Evolutionary conservation across 2,329 filamentous ascomycete genomes (phyloP), one percentile per base, ranked within the genome.

Genomic region (Ilyonectria destructans): DNA sequence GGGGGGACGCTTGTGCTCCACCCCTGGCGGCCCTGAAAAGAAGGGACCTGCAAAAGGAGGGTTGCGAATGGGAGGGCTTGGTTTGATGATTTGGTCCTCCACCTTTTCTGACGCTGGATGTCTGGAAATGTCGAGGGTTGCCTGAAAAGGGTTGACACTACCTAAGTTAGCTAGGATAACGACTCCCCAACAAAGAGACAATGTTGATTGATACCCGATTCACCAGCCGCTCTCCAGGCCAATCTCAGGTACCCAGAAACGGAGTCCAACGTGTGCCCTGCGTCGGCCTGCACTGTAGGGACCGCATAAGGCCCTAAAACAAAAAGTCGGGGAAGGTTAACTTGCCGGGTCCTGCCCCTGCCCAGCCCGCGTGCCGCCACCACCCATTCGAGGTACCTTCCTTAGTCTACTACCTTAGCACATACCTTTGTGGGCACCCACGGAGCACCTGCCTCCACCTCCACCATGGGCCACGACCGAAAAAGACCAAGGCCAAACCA

Each of bases 271-370:
- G 51, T 54, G 51, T 54, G 51, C 51, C 51, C 10, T 54, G 51
- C 29, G 51, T 54, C 29, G 31, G 10, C 5, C 51, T 54, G 31
- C 51, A 54, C 51, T 54, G 51, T 54, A 33, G 31, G 51, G 51
- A 13, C 31, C 51, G n/a, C 51, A 54, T 54, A 54, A 54, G 4
- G 51, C 51, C 51, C 51, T 54, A 54, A 54, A 35, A 54, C 31
- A 9, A 54, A 54, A 54, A 54, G 51, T 54, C 51, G 51, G 51
- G 51, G 51, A 54, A 54, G 51, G 51, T 21, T 54, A 54, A 54
- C 51, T n/a, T 54, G 31, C 29, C 51, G 51, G 31, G 51, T n/a
- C 40, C 15, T 33, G 29, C 51, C 51, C 51, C 51, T 54, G 51
- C 51, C 29, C 48, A 51, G 48, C 48, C 31, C 31, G 31, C 48